Evolutionary conservation across 2,329 filamentous ascomycete species (phyloP), one percentile per base, ranked within the genome.

Genomic region (Monosporascus sp.): DNA sequence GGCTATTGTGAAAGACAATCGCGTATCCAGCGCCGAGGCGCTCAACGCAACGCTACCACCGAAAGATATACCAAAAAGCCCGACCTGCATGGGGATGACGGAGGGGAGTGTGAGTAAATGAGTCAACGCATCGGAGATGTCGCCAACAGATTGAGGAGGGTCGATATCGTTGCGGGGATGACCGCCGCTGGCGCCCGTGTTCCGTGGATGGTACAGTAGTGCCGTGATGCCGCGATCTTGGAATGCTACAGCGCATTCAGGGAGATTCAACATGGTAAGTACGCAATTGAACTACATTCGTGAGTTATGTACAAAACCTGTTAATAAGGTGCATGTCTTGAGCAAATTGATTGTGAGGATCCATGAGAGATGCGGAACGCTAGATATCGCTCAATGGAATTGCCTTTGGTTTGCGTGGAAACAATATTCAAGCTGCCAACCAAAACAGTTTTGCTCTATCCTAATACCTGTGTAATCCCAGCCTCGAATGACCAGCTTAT

Each of bases 1-100:
- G 14, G 62, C 58, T 38, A 73, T 59, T 7, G 65, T 56, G 47
- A 51, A 52, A 38, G 56, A 58, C 16, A 59, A 61, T n/a, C 71
- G 65, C 36, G 56, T 56, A 54, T 73, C 71, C 9, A 71, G 48
- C 1, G 67, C 60, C 7, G 68, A 68, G 1, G 67, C 59, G 11
- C 52, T 59, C 1, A 68, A 53, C 1, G 64, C 62, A 3, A 70
- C 57, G 1, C 52, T 52, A 7, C 48, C 68, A 24, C 56, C 44
- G 43, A 71, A 67, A 3, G 70, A 73, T 46, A 66, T 61, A 6
- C 73, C 72, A 71, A 71, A 75, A 59, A 73, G 59, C 3, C 46
- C 62, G 36, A 73, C 65, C 17, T 59, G 56, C 14, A 59, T 52
- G 2, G 66, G 56, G 43, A 70, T 60, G 11, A 73, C 69, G n/a